phyloP scores from a whole-genome alignment of 192 early-diverging fungal species.

The Coemansia sp. region DNA sequence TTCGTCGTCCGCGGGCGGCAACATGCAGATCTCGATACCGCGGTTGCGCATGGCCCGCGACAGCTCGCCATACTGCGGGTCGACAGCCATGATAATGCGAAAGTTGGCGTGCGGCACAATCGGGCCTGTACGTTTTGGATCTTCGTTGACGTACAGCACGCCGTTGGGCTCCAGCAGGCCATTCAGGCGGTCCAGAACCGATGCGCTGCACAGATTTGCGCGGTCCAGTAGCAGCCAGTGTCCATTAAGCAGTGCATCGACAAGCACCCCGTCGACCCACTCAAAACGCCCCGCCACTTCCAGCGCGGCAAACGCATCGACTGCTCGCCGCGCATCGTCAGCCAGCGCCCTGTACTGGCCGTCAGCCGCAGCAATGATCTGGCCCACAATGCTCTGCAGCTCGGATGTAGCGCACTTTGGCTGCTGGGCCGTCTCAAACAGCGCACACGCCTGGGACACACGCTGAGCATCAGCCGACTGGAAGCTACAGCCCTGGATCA shows the following conservation, averaged over 20 bases:
- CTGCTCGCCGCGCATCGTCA: neutral
- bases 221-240: slow-evolving; percentile 95
- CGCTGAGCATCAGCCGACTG: neutral
- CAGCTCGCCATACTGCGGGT: slow-evolving; percentile 88
- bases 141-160: slow-evolving; percentile 82
- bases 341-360: neutral
- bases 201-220: slow-evolving; percentile 90
- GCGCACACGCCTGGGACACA: neutral
- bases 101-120: slow-evolving; percentile 84
- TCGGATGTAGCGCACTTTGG: neutral
- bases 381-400: slow-evolving; percentile 3
- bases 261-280: slow-evolving; percentile 93
- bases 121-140: slow-evolving; percentile 55
- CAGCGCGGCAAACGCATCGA: slow-evolving; percentile 1
- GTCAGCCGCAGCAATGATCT: no score
- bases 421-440: neutral
- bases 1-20: slow-evolving; percentile 7
- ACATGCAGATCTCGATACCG: slow-evolving; percentile 78
- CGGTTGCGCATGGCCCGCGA: slow-evolving; percentile 97
- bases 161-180: slow-evolving; percentile 87
- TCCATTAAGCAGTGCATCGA: slow-evolving; percentile 83
- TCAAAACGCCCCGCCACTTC: slow-evolving; percentile 81
- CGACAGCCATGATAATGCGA: slow-evolving; percentile 92
- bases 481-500: neutral
- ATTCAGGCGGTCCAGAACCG: slow-evolving; percentile 93